phyloP scores from a whole-genome alignment of 768 basidiomycete species.

The Fomitopsis serialis region DNA sequence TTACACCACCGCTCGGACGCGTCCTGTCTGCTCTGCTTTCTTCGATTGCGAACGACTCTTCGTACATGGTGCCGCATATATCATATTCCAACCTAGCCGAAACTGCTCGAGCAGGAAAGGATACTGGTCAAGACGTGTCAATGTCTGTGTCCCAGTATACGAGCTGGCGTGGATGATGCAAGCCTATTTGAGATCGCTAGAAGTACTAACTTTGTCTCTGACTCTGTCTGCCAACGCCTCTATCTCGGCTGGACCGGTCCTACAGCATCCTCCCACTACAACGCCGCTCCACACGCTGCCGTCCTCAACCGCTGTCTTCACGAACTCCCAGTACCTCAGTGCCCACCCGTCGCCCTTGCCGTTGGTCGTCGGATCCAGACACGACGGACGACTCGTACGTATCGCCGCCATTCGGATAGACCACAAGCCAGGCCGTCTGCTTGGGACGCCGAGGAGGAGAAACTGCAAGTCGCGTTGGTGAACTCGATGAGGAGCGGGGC shows the following conservation, averaged over 20 bases:
- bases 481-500: slow-evolving; percentile 34
- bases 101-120: too few species aligned
- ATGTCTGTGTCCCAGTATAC: too few species aligned
- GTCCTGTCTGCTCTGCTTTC: too few species aligned
- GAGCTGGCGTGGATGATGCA: too few species aligned
- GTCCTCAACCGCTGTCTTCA: slow-evolving; percentile 16
- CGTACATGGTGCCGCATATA: too few species aligned
- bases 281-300: slow-evolving; percentile 41
- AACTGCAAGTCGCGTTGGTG: slow-evolving; percentile 10
- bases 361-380: slow-evolving; percentile 28
- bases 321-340: slow-evolving; percentile 20
- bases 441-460: slow-evolving; percentile 7
- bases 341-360: slow-evolving; percentile 31
- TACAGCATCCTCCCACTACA: slow-evolving; percentile 69
- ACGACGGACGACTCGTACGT: slow-evolving; percentile 42
- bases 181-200: too few species aligned
- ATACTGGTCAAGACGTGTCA: too few species aligned
- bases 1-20: too few species aligned
- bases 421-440: slow-evolving; percentile 41
- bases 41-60: too few species aligned
- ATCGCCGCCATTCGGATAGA: slow-evolving; percentile 71
- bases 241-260: slow-evolving; percentile 52
- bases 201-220: too few species aligned
- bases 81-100: too few species aligned
- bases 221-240: slow-evolving; percentile 1